phyloP scores from a whole-genome alignment of 2,329 filamentous ascomycete species.

The Drechslerella coelobrocha region DNA sequence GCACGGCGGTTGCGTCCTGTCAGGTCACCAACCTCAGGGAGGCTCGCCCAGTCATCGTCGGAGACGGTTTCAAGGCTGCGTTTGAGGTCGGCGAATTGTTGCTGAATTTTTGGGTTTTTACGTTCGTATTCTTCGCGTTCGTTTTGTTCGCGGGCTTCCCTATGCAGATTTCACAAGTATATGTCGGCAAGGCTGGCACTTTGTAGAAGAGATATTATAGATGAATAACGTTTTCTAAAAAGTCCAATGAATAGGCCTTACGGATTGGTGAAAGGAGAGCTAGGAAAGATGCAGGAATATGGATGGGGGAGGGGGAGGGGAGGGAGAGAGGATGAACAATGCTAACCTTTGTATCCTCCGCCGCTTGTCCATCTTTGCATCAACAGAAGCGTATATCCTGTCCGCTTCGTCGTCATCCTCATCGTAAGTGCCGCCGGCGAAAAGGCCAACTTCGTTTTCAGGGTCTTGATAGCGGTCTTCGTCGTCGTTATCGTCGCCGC shows the following conservation, averaged over 20 bases:
- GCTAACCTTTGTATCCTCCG: slow-evolving; percentile 86
- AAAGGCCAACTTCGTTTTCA: slow-evolving; percentile 94
- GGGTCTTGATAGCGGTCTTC: slow-evolving; percentile 91
- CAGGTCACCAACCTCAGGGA: slow-evolving; percentile 94
- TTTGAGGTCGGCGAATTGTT: slow-evolving; percentile 96
- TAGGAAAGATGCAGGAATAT: slow-evolving; percentile 38
- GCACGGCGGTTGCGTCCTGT: slow-evolving; percentile 90
- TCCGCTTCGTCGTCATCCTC: slow-evolving; percentile 98
- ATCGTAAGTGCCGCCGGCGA: slow-evolving; percentile 94
- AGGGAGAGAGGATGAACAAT: slow-evolving; percentile 52
- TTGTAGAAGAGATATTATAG: slow-evolving; percentile 65
- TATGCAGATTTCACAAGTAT: slow-evolving; percentile 64
- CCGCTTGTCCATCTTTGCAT: slow-evolving; percentile 94
- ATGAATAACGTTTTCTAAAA: slow-evolving; percentile 69
- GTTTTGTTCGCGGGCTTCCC: slow-evolving; percentile 90
- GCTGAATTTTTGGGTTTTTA: slow-evolving; percentile 96
- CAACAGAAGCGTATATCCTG: slow-evolving; percentile 91
- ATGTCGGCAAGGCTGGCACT: slow-evolving; percentile 80
- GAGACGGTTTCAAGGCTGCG: slow-evolving; percentile 84
- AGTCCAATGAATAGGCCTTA: slow-evolving; percentile 52
- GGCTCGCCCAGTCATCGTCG: slow-evolving; percentile 94
- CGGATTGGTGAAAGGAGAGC: slow-evolving; percentile 45
- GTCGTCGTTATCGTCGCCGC: slow-evolving; percentile 74
- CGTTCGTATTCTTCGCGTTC: slow-evolving; percentile 95
- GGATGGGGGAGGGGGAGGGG: slow-evolving; percentile 22